These are phyloP conservation scores for Pogostemon cablin DNA, from an alignment of 257 asterid species.

Conservation along the genomic window DNA sequence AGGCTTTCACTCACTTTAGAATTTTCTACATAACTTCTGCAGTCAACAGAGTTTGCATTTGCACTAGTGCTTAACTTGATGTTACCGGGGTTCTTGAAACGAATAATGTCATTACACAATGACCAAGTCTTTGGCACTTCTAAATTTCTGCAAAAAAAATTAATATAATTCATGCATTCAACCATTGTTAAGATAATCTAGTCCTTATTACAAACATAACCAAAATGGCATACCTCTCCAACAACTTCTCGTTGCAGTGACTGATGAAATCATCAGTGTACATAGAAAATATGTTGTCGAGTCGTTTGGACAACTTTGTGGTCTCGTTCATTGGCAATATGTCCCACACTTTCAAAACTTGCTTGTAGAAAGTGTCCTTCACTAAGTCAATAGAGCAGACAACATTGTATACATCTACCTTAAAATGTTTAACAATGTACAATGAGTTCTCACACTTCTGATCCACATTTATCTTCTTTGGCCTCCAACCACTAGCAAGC, in stretches of 20 bases:
- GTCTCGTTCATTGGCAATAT: conserved; percentile 49
- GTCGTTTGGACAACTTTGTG: conserved; percentile 47
- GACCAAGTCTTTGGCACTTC: conserved; percentile 70
- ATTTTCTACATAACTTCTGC: conserved; percentile 51
- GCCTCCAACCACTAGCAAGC: conserved; percentile 78
- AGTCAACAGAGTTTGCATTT: conserved; percentile 30
- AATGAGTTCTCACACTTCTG: conserved; percentile 45
- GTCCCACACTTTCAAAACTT: conserved; percentile 73
- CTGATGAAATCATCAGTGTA: conserved; percentile 53
- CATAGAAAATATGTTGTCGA: conserved; percentile 51
- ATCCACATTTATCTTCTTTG: conserved; percentile 54
- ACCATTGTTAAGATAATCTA: neutral
- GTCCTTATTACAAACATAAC: neutral
- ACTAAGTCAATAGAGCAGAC: conserved; percentile 58
- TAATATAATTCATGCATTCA: neutral
- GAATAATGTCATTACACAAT: conserved; percentile 35
- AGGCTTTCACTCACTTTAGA: conserved; percentile 68
- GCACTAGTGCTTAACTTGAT: conserved; percentile 24
- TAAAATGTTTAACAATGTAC: conserved; percentile 51
- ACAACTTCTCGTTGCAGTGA: conserved; percentile 48
- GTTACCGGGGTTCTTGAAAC: conserved; percentile 40
- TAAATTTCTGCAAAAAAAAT: conserved; percentile 42
- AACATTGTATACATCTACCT: conserved; percentile 46
- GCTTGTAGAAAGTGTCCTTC: conserved; percentile 43
- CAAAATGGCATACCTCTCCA: conserved; percentile 50